Evolutionary conservation across 805 yeast genomes (phyloP), one percentile per base, ranked within the genome.

Genomic region (Starmerella potacharoeniae): DNA sequence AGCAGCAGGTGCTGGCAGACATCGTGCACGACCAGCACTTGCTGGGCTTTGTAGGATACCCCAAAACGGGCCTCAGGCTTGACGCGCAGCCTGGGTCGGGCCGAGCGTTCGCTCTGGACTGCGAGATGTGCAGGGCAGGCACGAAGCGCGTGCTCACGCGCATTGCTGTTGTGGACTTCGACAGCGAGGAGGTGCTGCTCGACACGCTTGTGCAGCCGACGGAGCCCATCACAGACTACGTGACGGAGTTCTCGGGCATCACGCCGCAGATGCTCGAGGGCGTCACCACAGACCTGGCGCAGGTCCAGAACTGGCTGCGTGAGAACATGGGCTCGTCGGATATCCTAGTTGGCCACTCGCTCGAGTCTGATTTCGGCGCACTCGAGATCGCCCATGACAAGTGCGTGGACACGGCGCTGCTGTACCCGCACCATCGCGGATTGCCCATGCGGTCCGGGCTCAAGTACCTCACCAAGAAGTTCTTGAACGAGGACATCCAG

Each of bases 161-260:
- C 52, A 79, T 86, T 0, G 85, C 96, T 2, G 60, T 93, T 9
- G 77, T 89, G 0, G 49, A 55, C 14, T 53, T 55, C 29, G 82
- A 85, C 65, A 80, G 77, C 61, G 75, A 80, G 51, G 54, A 58
- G 40, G 77, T 83, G 0, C 66, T 91, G 0, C 69, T 84, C 56
- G 96, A 90, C 65, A 77, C 80, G 58, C 75, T 80, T 28, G 96
- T 93, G 2, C 80, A 84, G 66, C 98, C 98, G 0, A 73, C 72
- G 0, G 84, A 77, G 28, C 78, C 76, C 30, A 88, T 91, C 53
- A 77, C 76, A 0, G 95, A 91, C 68, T 93, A 91, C 66, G 71
- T 86, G 33, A 93, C 97, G 0, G 71, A 73, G 62, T 91, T 80
- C 64, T 87, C 96, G 34, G 98, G 98, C 0, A 87, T 91, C 49